Evolutionary conservation across 371 early-diverging fungal genomes (phyloP), one percentile per base, ranked within the genome.

Genomic region (Aphelidium insulamus): DNA sequence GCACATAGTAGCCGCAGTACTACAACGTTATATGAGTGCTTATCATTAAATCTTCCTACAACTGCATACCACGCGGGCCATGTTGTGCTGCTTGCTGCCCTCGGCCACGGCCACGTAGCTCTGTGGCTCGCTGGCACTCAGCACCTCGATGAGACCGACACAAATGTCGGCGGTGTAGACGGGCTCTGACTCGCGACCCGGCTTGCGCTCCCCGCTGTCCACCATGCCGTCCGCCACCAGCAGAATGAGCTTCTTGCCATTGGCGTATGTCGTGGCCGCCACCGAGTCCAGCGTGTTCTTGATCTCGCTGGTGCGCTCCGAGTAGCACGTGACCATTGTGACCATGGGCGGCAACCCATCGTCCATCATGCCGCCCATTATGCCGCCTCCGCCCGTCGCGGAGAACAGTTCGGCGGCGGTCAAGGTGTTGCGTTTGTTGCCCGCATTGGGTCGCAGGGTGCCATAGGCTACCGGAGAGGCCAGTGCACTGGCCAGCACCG

Each of bases 21-120:
- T 28, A 11, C 30, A 33, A 15, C 24, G 16, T 33, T n/a, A n/a
- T n/a, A n/a, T n/a, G n/a, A n/a, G n/a, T n/a, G n/a, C n/a, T n/a
- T n/a, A n/a, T n/a, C n/a, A 11, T 5, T 18, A 5, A 21, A 3
- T 1, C 8, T 23, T 33, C 27, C 15, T 9, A 27, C 21, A 5
- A 22, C 39, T 4, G 23, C 30, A 9, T 39, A 25, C 7, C n/a
- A 64, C 57, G 29, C 49, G 52, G 3, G 70, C 77, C 52, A 62
- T 55, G 44, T 77, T 77, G 35, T 57, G 50, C 34, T 61, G 61
- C 38, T 55, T 58, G 9, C 36, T 30, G 2, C 73, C 77, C 22
- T 59, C 45, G 1, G 67, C 64, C 24, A 73, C 53, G 4, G 73
- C 62, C 22, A 69, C 37, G 46, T 73, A 77, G 18, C 26, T 20